Percentiles rank a stretch among this genome's conserved stretches.
These are phyloP conservation scores for Garcia nutans DNA, from an alignment of 345 rosid species.

Conservation along the genomic window DNA sequence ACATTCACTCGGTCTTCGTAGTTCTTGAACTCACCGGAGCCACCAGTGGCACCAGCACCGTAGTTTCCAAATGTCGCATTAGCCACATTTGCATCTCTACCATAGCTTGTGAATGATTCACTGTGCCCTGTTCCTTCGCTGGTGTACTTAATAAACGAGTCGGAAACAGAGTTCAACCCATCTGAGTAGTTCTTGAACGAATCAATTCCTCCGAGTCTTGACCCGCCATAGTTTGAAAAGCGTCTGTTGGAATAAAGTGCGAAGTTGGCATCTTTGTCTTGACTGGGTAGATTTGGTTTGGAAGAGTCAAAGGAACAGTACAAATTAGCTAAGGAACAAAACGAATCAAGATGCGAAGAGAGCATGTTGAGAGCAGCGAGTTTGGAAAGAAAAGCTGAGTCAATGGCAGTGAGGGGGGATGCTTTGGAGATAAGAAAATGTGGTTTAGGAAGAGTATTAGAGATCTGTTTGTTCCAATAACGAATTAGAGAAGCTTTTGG, in stretches of 20 bases:
- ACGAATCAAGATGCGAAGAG: conserved; percentile 21
- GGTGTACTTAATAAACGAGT: conserved; percentile 32
- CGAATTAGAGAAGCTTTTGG: conserved; percentile 30
- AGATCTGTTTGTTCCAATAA: conserved; percentile 31
- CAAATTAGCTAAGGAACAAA: conserved; percentile 29
- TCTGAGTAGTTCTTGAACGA: conserved; percentile 38
- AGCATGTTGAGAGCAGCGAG: conserved; percentile 29
- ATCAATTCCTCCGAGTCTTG: conserved; percentile 21
- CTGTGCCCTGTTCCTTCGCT: conserved; percentile 19
- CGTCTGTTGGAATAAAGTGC: conserved; percentile 25
- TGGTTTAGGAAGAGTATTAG: conserved; percentile 26
- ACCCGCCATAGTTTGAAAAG: conserved; percentile 27
- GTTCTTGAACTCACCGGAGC: conserved; percentile 27
- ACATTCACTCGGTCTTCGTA: conserved; percentile 31
- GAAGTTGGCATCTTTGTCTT: conserved; percentile 20
- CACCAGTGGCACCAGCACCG: conserved; percentile 29
- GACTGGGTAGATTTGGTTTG: neutral
- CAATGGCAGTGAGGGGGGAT: conserved; percentile 28
- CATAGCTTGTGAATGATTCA: conserved; percentile 26
- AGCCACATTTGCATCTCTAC: conserved; percentile 28
- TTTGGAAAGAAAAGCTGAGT: conserved; percentile 28
- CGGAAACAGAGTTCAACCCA: conserved; percentile 25
- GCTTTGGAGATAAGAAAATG: conserved; percentile 33
- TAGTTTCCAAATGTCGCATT: conserved; percentile 33
- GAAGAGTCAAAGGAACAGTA: conserved; percentile 25